These are phyloP conservation scores for Diaporthe longicolla DNA, from an alignment of 2,329 filamentous ascomycete species.

Conservation along the genomic window DNA sequence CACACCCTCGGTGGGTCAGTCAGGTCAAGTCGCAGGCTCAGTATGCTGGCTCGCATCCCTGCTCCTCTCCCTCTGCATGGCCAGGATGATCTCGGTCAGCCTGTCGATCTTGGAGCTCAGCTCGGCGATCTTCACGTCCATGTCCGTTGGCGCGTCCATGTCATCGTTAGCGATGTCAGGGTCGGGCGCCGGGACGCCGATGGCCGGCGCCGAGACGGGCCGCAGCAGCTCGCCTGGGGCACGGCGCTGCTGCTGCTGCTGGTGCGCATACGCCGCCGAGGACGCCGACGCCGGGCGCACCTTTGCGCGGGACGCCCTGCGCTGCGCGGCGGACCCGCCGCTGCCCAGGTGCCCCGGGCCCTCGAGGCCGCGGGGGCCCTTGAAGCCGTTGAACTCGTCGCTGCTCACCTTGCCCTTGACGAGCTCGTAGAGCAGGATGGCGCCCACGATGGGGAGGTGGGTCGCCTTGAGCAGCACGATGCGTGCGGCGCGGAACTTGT, in stretches of 20 bases:
- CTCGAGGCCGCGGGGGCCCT: slow-evolving; percentile 56
- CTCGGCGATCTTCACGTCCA: slow-evolving; percentile 45
- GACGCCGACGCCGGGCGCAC: slow-evolving; percentile 40
- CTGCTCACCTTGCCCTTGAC: slow-evolving; percentile 56
- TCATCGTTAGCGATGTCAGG: slow-evolving; percentile 42
- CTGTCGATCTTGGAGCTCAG: slow-evolving; percentile 42
- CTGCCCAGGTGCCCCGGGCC: background rate
- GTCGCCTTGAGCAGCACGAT: slow-evolving; percentile 75
- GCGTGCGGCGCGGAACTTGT: slow-evolving; percentile 72
- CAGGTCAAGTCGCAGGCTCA: slow-evolving; percentile 6
- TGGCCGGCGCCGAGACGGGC: slow-evolving; percentile 27
- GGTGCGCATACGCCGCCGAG: slow-evolving; percentile 46
- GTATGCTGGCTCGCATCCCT: slow-evolving; percentile 20
- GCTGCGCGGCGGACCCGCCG: slow-evolving; percentile 21
- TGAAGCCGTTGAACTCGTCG: slow-evolving; percentile 64
- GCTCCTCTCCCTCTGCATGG: slow-evolving; percentile 42
- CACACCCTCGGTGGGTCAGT: background rate
- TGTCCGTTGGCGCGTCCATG: slow-evolving; percentile 52
- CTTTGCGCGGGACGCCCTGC: slow-evolving; percentile 35
- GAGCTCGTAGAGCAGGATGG: slow-evolving; percentile 78
- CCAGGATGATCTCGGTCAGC: slow-evolving; percentile 41
- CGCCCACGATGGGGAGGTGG: slow-evolving; percentile 77
- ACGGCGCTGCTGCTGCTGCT: slow-evolving; percentile 42
- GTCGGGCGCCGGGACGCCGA: background rate
- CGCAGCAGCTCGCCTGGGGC: slow-evolving; percentile 20